Percentiles rank a stretch among this genome's conserved stretches.
Conservation (phyloP, 1,284 basidiomycete genomes). For the Rhodotorula sp. region DNA sequence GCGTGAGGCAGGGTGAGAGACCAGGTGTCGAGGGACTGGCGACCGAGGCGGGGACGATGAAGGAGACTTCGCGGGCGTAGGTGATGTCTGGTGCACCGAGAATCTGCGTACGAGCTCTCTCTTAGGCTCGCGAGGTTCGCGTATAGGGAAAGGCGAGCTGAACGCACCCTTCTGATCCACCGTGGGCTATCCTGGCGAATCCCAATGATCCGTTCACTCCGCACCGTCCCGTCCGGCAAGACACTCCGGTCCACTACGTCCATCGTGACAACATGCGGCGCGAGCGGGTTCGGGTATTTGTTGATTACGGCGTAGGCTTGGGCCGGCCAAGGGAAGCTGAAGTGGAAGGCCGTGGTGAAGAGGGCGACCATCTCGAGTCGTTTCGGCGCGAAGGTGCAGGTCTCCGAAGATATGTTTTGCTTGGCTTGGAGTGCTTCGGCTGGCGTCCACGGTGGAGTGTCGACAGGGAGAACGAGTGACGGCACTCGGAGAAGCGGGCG, state of each 20-base stretch:
- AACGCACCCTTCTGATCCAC: conserved; percentile 37
- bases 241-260: conserved; percentile 34
- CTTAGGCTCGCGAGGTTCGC: background rate
- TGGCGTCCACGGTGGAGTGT: no score
- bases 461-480: no score
- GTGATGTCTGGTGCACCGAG: conserved; percentile 38
- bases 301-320: conserved; percentile 90
- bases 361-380: conserved; percentile 21
- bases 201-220: conserved; percentile 38
- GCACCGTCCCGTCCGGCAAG: conserved; percentile 38
- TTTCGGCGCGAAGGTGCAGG: no score
- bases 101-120: conserved; percentile 10
- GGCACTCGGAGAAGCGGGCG: no score
- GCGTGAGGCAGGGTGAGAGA: conserved; percentile 1
- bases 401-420: no score
- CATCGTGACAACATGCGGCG: conserved; percentile 72
- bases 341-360: conserved; percentile 34
- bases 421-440: no score
- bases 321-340: conserved; percentile 64
- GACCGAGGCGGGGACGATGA: conserved; percentile 37
- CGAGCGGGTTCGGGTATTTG: conserved; percentile 95
- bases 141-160: no score
- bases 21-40: conserved; percentile 5
- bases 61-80: conserved; percentile 39
- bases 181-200: conserved; percentile 37